Percentiles rank a stretch among this genome's conserved stretches.
Evolutionary conservation across 805 yeast genomes (phyloP).

Genomic region (Teunomyces pallodes): DNA sequence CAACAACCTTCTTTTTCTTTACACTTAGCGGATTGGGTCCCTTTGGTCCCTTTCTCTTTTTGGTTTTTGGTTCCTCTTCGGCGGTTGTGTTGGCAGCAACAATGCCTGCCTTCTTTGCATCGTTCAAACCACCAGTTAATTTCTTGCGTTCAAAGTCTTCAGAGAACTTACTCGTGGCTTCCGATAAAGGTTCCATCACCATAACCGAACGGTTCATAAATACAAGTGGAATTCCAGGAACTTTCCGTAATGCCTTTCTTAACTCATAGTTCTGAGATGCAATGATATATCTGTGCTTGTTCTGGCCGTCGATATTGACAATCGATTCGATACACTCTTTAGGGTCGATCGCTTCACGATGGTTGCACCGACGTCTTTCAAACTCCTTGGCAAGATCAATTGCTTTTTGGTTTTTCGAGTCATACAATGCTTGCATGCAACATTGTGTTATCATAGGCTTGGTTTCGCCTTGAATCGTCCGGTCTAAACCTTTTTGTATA

Average conservation of each 20-base stretch:
- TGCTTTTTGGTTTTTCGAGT: slow-evolving; percentile 67
- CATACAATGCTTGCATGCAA: slow-evolving; percentile 83
- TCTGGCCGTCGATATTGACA: slow-evolving; percentile 67
- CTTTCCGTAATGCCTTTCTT: slow-evolving; percentile 62
- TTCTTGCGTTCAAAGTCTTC: slow-evolving; percentile 61
- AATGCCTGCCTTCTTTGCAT: slow-evolving; percentile 47
- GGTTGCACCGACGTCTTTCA: slow-evolving; percentile 93
- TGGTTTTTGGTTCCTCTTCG: slow-evolving; percentile 18
- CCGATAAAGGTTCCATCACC: slow-evolving; percentile 92
- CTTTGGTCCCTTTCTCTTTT: slow-evolving; percentile 67
- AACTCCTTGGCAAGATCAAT: slow-evolving; percentile 76
- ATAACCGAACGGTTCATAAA: slow-evolving; percentile 89
- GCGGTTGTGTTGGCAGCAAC: slow-evolving; percentile 16
- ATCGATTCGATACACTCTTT: slow-evolving; percentile 73
- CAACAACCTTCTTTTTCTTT: slow-evolving; percentile 62
- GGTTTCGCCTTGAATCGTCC: slow-evolving; percentile 81
- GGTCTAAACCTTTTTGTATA: slow-evolving; percentile 71
- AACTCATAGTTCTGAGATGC: slow-evolving; percentile 78
- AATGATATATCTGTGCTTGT: slow-evolving; percentile 87
- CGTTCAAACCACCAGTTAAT: slow-evolving; percentile 76
- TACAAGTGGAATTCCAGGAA: slow-evolving; percentile 89
- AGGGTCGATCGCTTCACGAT: slow-evolving; percentile 62
- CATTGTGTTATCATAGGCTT: slow-evolving; percentile 95
- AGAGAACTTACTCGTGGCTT: slow-evolving; percentile 49
- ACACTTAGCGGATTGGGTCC: slow-evolving; percentile 90